Conservation (phyloP, 768 basidiomycete genomes). For the Xerocomus spinulosus region DNA sequence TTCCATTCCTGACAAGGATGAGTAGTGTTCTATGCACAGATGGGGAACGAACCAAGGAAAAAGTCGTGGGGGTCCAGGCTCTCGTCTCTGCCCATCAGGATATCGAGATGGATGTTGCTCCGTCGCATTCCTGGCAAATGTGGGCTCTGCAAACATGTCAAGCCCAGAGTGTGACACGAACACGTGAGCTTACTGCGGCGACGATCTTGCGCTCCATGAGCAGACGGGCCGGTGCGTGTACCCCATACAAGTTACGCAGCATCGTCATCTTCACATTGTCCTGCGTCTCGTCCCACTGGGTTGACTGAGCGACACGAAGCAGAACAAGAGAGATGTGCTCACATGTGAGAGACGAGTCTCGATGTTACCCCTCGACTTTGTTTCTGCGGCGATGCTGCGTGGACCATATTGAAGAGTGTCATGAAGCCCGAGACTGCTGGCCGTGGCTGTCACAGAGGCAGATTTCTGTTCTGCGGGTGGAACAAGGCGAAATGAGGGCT, state of each 20-base stretch:
- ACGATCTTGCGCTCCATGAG: constrained; percentile 95
- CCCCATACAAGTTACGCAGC: constrained; percentile 77
- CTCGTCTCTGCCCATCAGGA: constrained; percentile 91
- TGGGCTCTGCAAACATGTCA: constrained; percentile 43
- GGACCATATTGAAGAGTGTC: constrained; percentile 85
- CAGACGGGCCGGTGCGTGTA: constrained; percentile 83
- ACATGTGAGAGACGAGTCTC: constrained; percentile 77
- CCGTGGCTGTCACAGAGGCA: constrained; percentile 63
- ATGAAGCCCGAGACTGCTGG: constrained; percentile 77
- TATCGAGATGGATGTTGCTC: constrained; percentile 85
- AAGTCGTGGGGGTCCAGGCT: constrained; percentile 72
- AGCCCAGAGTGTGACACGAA: neutral
- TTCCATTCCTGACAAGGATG: constrained; percentile 46
- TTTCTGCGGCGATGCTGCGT: constrained; percentile 72
- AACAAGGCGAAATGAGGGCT: constrained; percentile 57
- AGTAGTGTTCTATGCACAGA: neutral
- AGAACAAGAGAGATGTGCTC: constrained; percentile 19
- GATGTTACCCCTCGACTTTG: constrained; percentile 55
- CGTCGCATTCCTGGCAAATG: constrained; percentile 61
- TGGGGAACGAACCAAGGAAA: constrained; percentile 57
- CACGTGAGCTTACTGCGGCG: constrained; percentile 44
- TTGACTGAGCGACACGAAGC: constrained; percentile 1
- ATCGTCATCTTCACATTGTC: constrained; percentile 81
- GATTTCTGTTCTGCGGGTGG: constrained; percentile 52
- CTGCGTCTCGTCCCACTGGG: constrained; percentile 92